Evolutionary conservation across 331 rosid genomes (phyloP).

Genomic region (Spiraea crenata): DNA sequence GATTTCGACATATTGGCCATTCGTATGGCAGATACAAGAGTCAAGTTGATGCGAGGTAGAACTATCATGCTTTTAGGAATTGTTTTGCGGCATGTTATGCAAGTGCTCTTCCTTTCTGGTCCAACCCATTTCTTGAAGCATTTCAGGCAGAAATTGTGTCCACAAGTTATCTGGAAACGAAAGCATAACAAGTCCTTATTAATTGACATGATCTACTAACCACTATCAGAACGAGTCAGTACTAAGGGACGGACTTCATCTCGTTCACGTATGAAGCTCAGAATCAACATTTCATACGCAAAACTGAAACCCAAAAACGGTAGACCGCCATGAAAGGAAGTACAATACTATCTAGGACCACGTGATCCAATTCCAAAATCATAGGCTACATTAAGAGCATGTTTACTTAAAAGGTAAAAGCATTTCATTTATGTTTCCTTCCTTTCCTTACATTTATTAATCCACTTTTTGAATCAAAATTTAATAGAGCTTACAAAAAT

Average conservation of each 20-base stretch:
- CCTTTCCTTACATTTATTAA: too few species aligned
- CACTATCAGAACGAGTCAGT: too few species aligned
- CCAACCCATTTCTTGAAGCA: not conserved
- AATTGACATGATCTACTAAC: not conserved
- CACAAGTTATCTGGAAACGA: not conserved
- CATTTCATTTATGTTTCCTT: too few species aligned
- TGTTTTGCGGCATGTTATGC: not conserved
- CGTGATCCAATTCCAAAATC: constrained; percentile 5
- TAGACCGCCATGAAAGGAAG: not conserved
- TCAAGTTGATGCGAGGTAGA: not conserved
- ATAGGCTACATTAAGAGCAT: too few species aligned
- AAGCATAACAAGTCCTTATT: not conserved
- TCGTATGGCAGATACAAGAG: not conserved
- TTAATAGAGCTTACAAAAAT: too few species aligned
- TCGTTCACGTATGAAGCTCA: too few species aligned
- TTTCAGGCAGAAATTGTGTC: not conserved
- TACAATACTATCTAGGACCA: too few species aligned
- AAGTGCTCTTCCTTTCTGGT: constrained; percentile 10
- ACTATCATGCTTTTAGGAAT: not conserved
- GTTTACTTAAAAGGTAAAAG: too few species aligned
- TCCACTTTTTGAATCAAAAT: too few species aligned
- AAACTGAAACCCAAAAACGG: not conserved
- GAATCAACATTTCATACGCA: not conserved
- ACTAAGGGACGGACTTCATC: too few species aligned
- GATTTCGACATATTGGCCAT: not conserved